Base-by-base conservation (phyloP, 345 rosid species). In the Lepidium aucheri region DNA sequence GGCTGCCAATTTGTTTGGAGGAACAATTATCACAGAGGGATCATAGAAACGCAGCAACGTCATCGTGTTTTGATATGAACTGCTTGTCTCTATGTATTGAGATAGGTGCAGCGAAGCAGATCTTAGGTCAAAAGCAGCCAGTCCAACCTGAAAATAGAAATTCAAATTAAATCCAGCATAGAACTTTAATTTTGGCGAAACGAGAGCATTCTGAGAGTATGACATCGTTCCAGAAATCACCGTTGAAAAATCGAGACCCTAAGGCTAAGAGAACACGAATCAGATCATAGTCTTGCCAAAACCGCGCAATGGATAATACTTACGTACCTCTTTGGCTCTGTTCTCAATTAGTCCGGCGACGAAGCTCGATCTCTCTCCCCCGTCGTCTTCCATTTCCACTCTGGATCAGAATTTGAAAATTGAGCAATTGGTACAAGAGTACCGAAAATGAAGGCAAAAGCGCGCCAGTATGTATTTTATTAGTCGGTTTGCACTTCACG, bases 11-110 rank as follows among this genome's bases (percentile, higher is more conserved):
- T 84, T 93, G 75, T 84, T 84, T 6, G 96, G 97, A 74, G 91
- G 89, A 76, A 88, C 86, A 35, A 93, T 80, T 56, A 90, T 81
- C 78, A 76, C 92, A 82, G 79, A 62, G 0, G 97, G 97, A 78
- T 93, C 91, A 9, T 88, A 90, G 77, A 90, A 85, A 50, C 88
- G 95, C 63, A 88, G 68, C 81, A 90, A 71, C 65, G 97, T 84
- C 82, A 81, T 86, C 26, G 96, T 90, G 61, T 86, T 93, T 79
- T 93, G 97, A 46, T 90, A 93, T 30, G 95, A 93, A 77, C 90
- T 86, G 70, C 98, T 93, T 12, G 97, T 93, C 76, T 93, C 98
- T 47, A 88, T 93, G 65, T 88, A 90, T 72, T 94, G 99, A 50
- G 99, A 94, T 39, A 94, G 95, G 78, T 94, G 95, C 74, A 90